phyloP scores from a whole-genome alignment of 805 yeast species.

The Candida adriatica region DNA sequence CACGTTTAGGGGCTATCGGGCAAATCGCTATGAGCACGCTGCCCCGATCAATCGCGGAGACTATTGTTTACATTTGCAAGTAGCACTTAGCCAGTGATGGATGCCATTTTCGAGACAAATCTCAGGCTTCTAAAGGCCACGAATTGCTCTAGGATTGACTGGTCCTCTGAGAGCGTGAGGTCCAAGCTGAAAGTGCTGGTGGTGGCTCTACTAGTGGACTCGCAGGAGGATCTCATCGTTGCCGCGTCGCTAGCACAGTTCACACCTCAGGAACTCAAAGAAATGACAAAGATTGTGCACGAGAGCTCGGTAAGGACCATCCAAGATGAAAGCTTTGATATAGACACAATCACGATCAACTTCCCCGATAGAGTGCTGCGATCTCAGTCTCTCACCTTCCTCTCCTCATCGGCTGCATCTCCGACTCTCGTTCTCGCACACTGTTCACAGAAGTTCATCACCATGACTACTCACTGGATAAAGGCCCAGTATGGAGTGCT shows the following conservation, averaged over 20 bases:
- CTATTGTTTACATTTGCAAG: too few species aligned
- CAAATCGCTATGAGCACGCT: too few species aligned
- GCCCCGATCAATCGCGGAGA: too few species aligned
- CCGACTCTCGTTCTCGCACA: slow-evolving; percentile 11
- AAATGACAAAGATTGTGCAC: slow-evolving; percentile 10
- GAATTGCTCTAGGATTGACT: slow-evolving; percentile 1
- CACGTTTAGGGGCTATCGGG: too few species aligned
- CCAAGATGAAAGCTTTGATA: slow-evolving; percentile 3
- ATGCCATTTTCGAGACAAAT: slow-evolving; percentile 13
- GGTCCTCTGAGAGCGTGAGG: slow-evolving; percentile 5
- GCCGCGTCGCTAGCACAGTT: slow-evolving; percentile 12
- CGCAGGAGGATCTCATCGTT: slow-evolving; percentile 19
- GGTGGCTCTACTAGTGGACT: slow-evolving; percentile 17
- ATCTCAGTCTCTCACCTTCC: slow-evolving; percentile 15
- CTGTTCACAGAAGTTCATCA: slow-evolving; percentile 13
- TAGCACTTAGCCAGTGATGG: slow-evolving; percentile 5
- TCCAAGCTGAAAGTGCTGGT: slow-evolving; percentile 16
- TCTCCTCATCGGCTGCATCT: slow-evolving; percentile 1
- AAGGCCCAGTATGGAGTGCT: slow-evolving; percentile 22
- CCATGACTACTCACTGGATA: slow-evolving; percentile 24
- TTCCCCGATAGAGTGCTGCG: slow-evolving; percentile 19
- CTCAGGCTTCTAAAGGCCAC: slow-evolving; percentile 16
- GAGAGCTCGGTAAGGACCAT: slow-evolving; percentile 2
- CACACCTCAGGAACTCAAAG: slow-evolving; percentile 14
- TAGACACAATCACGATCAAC: slow-evolving; percentile 5